Conservation (phyloP, 768 basidiomycete genomes). For the Artomyces pyxidatus region DNA sequence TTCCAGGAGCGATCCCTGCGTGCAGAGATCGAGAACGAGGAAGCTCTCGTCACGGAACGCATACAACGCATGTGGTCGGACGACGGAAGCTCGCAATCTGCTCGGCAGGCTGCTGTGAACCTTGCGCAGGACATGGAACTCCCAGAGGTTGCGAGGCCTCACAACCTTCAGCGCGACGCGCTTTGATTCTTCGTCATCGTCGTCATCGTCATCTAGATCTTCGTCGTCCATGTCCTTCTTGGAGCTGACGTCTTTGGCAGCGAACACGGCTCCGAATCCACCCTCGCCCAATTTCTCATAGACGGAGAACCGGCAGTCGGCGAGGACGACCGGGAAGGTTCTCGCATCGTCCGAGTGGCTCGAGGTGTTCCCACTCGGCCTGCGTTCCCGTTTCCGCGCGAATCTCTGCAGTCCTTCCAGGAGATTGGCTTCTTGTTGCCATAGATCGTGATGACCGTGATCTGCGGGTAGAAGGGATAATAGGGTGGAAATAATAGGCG, state of each 20-base stretch:
- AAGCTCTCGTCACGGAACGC: slow-evolving; percentile 85
- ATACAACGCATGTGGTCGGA: slow-evolving; percentile 73
- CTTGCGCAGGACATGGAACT: slow-evolving; percentile 77
- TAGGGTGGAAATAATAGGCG: slow-evolving; percentile 50
- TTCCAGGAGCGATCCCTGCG: slow-evolving; percentile 88
- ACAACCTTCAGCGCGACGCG: slow-evolving; percentile 89
- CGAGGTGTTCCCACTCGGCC: slow-evolving; percentile 24
- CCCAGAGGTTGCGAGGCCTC: slow-evolving; percentile 84
- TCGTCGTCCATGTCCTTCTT: slow-evolving; percentile 34
- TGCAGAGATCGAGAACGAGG: slow-evolving; percentile 79
- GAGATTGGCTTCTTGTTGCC: slow-evolving; percentile 43
- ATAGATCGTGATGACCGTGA: slow-evolving; percentile 51
- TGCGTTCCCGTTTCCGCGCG: slow-evolving; percentile 35
- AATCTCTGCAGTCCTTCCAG: slow-evolving; percentile 71
- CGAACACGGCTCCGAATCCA: slow-evolving; percentile 94
- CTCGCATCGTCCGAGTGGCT: slow-evolving; percentile 29
- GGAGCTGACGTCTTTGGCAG: slow-evolving; percentile 46
- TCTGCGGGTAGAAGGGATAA: slow-evolving; percentile 59
- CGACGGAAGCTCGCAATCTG: slow-evolving; percentile 54
- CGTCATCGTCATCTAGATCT: slow-evolving; percentile 34
- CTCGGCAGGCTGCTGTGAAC: slow-evolving; percentile 63
- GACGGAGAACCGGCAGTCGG: slow-evolving; percentile 58
- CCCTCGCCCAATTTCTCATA: slow-evolving; percentile 92
- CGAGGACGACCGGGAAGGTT: slow-evolving; percentile 50
- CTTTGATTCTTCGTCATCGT: slow-evolving; percentile 40